A percentile compares a stretch with the other conserved stretches of the same genome.
phyloP scores from a whole-genome alignment of 768 basidiomycete species.

The Suillus variegatus region DNA sequence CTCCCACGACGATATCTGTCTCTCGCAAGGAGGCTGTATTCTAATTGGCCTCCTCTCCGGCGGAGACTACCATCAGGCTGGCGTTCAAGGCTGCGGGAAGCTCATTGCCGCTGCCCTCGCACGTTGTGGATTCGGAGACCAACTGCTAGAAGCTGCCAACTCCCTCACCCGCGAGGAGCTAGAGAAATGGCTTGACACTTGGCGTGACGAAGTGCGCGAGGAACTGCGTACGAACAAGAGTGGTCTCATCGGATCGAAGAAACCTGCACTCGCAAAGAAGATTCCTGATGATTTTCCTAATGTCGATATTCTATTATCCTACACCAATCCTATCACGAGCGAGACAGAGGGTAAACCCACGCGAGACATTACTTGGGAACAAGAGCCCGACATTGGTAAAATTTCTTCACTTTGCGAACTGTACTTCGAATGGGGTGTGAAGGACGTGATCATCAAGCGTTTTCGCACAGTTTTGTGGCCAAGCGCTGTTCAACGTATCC shows the following conservation, averaged over 20 bases:
- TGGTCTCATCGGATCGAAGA: slow-evolving; percentile 64
- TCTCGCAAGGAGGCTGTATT: slow-evolving; percentile 68
- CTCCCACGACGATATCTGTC: slow-evolving; percentile 48
- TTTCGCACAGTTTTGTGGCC: slow-evolving; percentile 86
- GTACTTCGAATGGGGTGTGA: slow-evolving; percentile 92
- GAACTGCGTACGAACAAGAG: slow-evolving; percentile 72
- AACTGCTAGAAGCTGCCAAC: slow-evolving; percentile 59
- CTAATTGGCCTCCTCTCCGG: slow-evolving; percentile 86
- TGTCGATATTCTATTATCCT: slow-evolving; percentile 72
- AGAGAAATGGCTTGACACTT: slow-evolving; percentile 53
- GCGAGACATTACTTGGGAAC: slow-evolving; percentile 47
- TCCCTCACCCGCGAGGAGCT: slow-evolving; percentile 48
- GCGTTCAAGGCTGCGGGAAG: slow-evolving; percentile 66
- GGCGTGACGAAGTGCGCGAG: slow-evolving; percentile 62
- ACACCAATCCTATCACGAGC: slow-evolving; percentile 76
- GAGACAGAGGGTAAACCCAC: slow-evolving; percentile 52
- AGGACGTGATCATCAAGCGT: slow-evolving; percentile 77
- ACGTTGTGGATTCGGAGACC: slow-evolving; percentile 77
- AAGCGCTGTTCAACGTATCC: slow-evolving; percentile 64
- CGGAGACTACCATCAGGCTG: slow-evolving; percentile 84
- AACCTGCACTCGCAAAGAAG: slow-evolving; percentile 59
- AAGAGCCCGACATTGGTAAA: slow-evolving; percentile 67
- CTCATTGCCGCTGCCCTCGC: slow-evolving; percentile 78
- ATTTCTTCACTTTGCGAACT: slow-evolving; percentile 82
- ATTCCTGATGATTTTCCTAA: slow-evolving; percentile 72